These are phyloP conservation scores for Penicillium sp. DNA, from an alignment of 2,329 filamentous ascomycete species.

Conservation along the genomic window DNA sequence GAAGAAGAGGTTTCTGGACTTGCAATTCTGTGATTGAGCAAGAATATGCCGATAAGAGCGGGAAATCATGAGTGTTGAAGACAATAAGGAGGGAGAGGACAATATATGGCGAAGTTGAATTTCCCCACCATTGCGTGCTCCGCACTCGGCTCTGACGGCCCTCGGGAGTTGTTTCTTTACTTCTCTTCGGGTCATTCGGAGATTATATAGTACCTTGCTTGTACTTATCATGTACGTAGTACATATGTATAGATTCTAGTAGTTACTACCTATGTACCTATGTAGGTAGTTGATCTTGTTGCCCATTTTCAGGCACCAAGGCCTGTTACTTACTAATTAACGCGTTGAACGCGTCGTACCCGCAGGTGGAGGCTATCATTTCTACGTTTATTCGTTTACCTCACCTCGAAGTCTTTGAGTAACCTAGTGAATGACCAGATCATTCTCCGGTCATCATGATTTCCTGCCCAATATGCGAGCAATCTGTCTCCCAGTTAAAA, in stretches of 20 bases:
- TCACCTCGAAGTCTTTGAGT: background rate
- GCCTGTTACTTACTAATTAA: slow-evolving; percentile 2
- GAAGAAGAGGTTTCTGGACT: background rate
- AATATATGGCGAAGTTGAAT: slow-evolving; percentile 1
- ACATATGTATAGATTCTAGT: background rate
- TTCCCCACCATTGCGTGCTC: slow-evolving; percentile 18
- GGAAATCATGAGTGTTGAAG: slow-evolving; percentile 7
- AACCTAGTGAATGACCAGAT: background rate
- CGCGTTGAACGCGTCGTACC: slow-evolving; percentile 1
- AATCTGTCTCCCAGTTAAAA: slow-evolving; percentile 43
- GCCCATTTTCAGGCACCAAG: slow-evolving; percentile 1
- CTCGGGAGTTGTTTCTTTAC: background rate
- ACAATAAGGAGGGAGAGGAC: slow-evolving; percentile 1
- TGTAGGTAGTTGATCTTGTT: background rate
- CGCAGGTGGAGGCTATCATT: background rate
- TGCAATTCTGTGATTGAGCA: slow-evolving; percentile 1
- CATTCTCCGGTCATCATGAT: slow-evolving; percentile 41
- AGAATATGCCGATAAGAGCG: slow-evolving; percentile 1
- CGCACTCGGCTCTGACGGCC: background rate
- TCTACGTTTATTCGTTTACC: background rate
- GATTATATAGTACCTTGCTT: background rate
- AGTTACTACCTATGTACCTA: too few relatives aligned
- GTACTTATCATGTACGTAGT: background rate
- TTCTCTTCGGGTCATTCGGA: background rate
- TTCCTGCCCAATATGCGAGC: slow-evolving; percentile 72